These are phyloP conservation scores for Lepidium africanum DNA, from an alignment of 345 rosid species.

Conservation along the genomic window DNA sequence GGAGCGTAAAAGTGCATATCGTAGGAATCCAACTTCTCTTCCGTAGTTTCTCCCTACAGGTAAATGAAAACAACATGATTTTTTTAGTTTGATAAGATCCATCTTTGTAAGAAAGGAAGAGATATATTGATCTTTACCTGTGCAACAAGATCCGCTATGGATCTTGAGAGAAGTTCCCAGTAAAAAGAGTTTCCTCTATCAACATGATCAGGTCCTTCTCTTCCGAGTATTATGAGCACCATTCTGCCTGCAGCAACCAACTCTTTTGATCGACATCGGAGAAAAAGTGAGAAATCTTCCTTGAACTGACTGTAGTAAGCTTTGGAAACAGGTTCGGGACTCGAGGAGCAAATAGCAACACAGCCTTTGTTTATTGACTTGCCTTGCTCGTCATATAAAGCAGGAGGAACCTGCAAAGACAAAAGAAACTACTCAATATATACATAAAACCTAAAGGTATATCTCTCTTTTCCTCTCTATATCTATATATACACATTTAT, in stretches of 20 bases:
- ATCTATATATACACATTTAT: background rate
- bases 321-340: conserved; percentile 51
- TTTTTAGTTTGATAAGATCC: background rate
- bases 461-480: background rate
- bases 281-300: conserved; percentile 65
- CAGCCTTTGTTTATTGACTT: conserved; percentile 66
- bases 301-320: conserved; percentile 67
- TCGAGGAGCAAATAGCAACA: conserved; percentile 49
- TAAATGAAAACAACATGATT: background rate
- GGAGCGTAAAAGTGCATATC: conserved; percentile 75
- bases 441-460: background rate
- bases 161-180: conserved; percentile 66
- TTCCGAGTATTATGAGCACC: conserved; percentile 66
- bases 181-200: conserved; percentile 86
- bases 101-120: background rate
- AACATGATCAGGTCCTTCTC: conserved; percentile 49
- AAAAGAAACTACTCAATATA: background rate
- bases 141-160: conserved; percentile 44
- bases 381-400: conserved; percentile 53
- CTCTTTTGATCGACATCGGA: conserved; percentile 56
- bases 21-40: conserved; percentile 65
- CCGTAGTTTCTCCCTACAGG: conserved; percentile 53
- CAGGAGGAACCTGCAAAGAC: conserved; percentile 55
- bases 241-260: conserved; percentile 46
- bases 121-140: conserved; percentile 37